These are phyloP conservation scores for Diplodia seriata DNA, from an alignment of 2,329 filamentous ascomycete species.

Conservation along the genomic window DNA sequence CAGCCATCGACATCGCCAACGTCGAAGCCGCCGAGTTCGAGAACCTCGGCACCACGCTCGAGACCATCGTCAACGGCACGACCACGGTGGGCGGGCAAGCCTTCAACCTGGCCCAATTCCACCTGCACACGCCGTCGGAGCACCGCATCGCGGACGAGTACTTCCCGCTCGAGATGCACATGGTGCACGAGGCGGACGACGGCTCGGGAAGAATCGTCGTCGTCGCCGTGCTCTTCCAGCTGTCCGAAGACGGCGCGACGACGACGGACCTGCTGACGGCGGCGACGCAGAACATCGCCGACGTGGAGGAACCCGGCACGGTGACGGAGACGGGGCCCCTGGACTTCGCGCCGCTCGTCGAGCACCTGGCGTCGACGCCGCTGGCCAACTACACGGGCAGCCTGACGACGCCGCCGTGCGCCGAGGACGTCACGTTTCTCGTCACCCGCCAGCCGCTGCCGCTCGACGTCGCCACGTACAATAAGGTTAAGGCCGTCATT, in stretches of 20 bases:
- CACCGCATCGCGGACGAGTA: slow-evolving; percentile 60
- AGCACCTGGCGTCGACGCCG: slow-evolving; percentile 47
- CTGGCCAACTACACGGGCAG: slow-evolving; percentile 64
- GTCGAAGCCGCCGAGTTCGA: slow-evolving; percentile 58
- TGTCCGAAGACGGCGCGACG: slow-evolving; percentile 45
- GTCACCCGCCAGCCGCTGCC: slow-evolving; percentile 57
- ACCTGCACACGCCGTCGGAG: slow-evolving; percentile 68
- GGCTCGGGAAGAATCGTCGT: slow-evolving; percentile 49
- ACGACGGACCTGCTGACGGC: slow-evolving; percentile 41
- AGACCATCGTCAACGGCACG: slow-evolving; percentile 61
- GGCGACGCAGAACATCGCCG: slow-evolving; percentile 45
- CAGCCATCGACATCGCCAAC: slow-evolving; percentile 51
- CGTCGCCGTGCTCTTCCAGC: slow-evolving; percentile 52
- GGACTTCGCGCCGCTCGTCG: slow-evolving; percentile 52
- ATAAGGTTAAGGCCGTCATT: slow-evolving; percentile 60
- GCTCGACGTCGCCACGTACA: slow-evolving; percentile 58
- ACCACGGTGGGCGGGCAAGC: slow-evolving; percentile 50
- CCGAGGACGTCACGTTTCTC: slow-evolving; percentile 63
- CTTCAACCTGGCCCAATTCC: slow-evolving; percentile 62
- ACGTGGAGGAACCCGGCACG: slow-evolving; percentile 52
- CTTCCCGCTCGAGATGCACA: slow-evolving; percentile 61
- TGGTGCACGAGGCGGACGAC: slow-evolving; percentile 61
- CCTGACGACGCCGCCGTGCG: slow-evolving; percentile 68
- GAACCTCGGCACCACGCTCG: slow-evolving; percentile 65
- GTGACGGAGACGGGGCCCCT: slow-evolving; percentile 48